phyloP scores from a whole-genome alignment of 805 yeast species.

The Candida tibetensis region DNA sequence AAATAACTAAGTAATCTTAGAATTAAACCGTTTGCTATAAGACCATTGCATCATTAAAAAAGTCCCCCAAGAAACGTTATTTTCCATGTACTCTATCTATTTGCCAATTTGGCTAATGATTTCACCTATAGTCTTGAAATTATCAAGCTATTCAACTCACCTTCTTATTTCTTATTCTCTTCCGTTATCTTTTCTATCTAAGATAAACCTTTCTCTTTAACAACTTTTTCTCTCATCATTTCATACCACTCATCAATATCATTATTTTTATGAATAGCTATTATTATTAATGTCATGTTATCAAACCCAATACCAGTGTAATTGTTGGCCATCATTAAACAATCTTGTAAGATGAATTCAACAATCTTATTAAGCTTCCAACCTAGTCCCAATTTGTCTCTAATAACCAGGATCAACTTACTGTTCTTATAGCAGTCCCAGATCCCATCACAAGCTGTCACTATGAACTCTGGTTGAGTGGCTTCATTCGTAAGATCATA shows the following conservation, averaged over 20 bases:
- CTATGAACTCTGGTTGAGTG: conserved; percentile 33
- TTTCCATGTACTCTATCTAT: too few relatives aligned
- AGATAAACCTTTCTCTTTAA: conserved; percentile 9
- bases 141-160: too few relatives aligned
- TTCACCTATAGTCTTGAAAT: too few relatives aligned
- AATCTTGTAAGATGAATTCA: conserved; percentile 59
- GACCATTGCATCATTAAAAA: too few relatives aligned
- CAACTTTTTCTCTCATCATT: conserved; percentile 43
- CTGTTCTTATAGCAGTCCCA: conserved; percentile 54
- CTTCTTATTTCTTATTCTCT: too few relatives aligned
- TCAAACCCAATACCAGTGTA: conserved; percentile 79
- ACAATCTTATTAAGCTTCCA: conserved; percentile 57
- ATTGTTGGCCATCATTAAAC: conserved; percentile 68
- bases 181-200: too few relatives aligned
- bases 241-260: conserved; percentile 58
- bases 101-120: too few relatives aligned
- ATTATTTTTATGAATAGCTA: conserved; percentile 52
- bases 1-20: too few relatives aligned
- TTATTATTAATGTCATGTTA: conserved; percentile 73
- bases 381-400: conserved; percentile 57
- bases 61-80: too few relatives aligned
- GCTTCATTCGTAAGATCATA: conserved; percentile 26
- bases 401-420: conserved; percentile 50
- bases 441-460: conserved; percentile 46
- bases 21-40: too few relatives aligned